Conservation (phyloP, 2,329 filamentous ascomycete species). For the Fulvia fulva region DNA sequence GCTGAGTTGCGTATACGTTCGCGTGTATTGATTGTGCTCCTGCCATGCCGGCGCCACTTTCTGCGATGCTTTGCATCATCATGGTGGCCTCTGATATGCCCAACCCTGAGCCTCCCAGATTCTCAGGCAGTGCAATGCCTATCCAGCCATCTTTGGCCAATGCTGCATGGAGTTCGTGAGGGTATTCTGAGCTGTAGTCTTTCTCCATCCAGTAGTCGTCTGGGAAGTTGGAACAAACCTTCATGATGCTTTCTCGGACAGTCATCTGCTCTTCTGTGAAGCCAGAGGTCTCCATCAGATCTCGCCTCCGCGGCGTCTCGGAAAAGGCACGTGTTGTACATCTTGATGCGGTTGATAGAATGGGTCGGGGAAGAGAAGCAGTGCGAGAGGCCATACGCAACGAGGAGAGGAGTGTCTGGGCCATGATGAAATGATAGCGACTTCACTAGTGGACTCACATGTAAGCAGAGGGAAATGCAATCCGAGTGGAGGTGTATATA, state of each 20-base stretch:
- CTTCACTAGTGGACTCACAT: not conserved
- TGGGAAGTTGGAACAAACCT: conserved; percentile 67
- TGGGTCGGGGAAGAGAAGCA: not conserved
- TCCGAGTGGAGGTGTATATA: not conserved
- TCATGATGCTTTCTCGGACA: conserved; percentile 65
- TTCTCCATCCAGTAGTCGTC: conserved; percentile 73
- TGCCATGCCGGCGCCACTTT: conserved; percentile 72
- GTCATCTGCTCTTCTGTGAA: conserved; percentile 70
- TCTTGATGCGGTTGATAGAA: conserved; percentile 7
- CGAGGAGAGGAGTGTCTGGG: conserved; percentile 18
- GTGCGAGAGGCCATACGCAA: conserved; percentile 18
- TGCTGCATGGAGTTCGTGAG: conserved; percentile 68
- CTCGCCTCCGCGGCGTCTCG: conserved; percentile 21
- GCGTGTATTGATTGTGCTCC: conserved; percentile 57
- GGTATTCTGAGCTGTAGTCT: conserved; percentile 67
- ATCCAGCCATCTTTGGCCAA: conserved; percentile 75
- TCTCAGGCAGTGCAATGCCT: conserved; percentile 72
- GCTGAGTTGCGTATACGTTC: conserved; percentile 71
- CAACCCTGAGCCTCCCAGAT: conserved; percentile 68
- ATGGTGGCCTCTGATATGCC: conserved; percentile 79
- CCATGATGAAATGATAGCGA: conserved; percentile 11
- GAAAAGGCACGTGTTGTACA: conserved; percentile 32
- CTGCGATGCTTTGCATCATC: conserved; percentile 69
- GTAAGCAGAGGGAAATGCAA: not conserved
- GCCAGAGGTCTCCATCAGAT: conserved; percentile 66